Base-by-base conservation (phyloP, 495 filamentous ascomycete species). In the Penicillium steckii region DNA sequence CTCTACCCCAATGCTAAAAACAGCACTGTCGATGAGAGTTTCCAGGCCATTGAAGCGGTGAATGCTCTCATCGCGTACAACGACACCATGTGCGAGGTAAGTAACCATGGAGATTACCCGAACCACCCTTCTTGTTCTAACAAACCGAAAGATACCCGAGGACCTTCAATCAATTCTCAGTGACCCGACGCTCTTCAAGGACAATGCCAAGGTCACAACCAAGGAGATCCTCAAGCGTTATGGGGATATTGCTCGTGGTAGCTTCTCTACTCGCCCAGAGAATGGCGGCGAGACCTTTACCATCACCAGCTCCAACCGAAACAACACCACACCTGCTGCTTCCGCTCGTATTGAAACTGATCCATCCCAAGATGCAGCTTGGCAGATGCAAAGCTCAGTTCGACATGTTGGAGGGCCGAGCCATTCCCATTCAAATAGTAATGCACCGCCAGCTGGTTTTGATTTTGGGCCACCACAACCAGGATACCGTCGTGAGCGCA, bases 201-300 rank as follows among this genome's bases (percentile, higher is more conserved):
- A 83, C 57, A 85, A 78, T 53, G 83, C 85, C 32, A 93, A 99
- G 47, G 84, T 97, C 42, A 97, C 95, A 2, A 92, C 92, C 2
- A 97, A 99, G 65, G 94, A 97, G 62, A 97, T 99, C 46, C 80
- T 99, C 19, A 91, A 91, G 66, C 82, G 88, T 33, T 92, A 92
- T 65, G 89, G 87, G 6, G 87, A 91, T 56, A 88, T 92, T 55
- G 80, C 80, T 30, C 76, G 77, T 10, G 81, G 76, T 53, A 76
- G 77, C 35, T 71, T 82, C 18, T 76, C 83, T 9, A 78, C 76
- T 52, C 79, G 80, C 58, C 77, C 77, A n/a, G 74, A 77, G 54
- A 75, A 84, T 48, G 69, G 82, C 47, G 74, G 77, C 59, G 80
- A 89, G 57, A 74, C 83, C 9, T 66, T 73, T 15, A 73, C 66